Base-by-base conservation (phyloP, 805 yeast species). In the Myxozyma nipponensis region DNA sequence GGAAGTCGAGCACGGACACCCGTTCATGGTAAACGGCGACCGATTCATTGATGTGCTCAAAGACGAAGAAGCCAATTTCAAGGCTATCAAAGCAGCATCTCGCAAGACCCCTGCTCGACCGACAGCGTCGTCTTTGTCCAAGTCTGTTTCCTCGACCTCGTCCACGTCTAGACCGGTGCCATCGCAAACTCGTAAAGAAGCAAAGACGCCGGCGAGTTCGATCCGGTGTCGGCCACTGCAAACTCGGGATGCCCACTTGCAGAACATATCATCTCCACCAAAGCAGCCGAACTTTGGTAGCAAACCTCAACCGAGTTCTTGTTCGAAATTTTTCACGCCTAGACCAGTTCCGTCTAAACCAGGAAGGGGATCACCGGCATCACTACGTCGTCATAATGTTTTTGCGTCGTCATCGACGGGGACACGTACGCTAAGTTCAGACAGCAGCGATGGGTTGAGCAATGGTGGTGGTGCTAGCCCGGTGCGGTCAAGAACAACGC, bases 1-100 rank as follows among this genome's bases (percentile, higher is more conserved):
- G 71, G 81, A 83, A 56, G 60, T 39, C 9, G 57, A 62, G 25
- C 46, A 54, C 24, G 62, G 60, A 5, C 41, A 49, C 22, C 66
- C 61, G 13, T 68, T 69, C 28, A 34, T 56, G 42, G 72, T 82
- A 18, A 66, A 75, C 44, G 85, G 83, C 1, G 73, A 72, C 52
- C 75, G 76, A 34, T 75, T 80, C 39, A 63, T 71, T 39, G 72
- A 73, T 21, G 69, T 61, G 35, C 42, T 76, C 15, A 45, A 66
- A 22, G 58, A 62, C 23, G 69, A 61, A 34, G 64, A 55, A 38
- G 28, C 18, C 37, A 43, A 46, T 3, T 47, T 52, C 6, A 49
- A 39, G 18, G 50, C 40, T 10, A 15, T 19, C 6, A 43, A 39
- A 43, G 21, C 15, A 10, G 28, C 41, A 19, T 17, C 51, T 10